These are phyloP conservation scores for Colletotrichum liaoningense DNA, from an alignment of 2,329 filamentous ascomycete genomes.

Conservation along the genomic window DNA sequence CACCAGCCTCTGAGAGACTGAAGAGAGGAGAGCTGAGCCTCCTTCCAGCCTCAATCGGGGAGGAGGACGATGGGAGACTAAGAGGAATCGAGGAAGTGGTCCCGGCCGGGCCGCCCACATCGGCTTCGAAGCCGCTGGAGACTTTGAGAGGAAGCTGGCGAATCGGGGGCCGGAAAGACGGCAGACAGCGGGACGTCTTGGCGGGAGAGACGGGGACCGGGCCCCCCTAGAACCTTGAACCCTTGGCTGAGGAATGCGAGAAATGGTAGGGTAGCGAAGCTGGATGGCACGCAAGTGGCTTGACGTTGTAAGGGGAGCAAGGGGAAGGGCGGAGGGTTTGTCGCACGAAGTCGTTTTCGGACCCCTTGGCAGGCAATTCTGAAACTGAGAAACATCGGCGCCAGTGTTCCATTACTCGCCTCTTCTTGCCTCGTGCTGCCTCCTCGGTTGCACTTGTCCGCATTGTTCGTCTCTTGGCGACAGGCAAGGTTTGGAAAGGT, in stretches of 20 bases:
- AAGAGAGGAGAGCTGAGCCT: neutral
- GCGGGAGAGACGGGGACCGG: neutral
- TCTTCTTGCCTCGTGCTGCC: neutral
- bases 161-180: constrained; percentile 6
- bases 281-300: neutral
- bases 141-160: neutral
- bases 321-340: neutral
- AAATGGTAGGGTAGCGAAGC: neutral
- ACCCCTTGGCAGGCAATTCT: constrained; percentile 24
- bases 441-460: neutral
- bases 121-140: neutral
- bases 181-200: constrained; percentile 3
- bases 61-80: neutral
- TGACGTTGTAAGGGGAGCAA: neutral
- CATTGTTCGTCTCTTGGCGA: neutral
- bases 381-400: constrained; percentile 31
- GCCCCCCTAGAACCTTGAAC: neutral
- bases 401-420: neutral
- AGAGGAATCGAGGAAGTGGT: neutral
- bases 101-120: constrained; percentile 22
- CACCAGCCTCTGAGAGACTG: neutral
- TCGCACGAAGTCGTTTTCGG: constrained; percentile 29
- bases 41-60: neutral
- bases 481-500: neutral
- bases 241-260: neutral